A percentile compares a stretch with the other conserved stretches of the same genome.
phyloP scores from a whole-genome alignment of 139 green algal species.

The Eudorina sp. region DNA sequence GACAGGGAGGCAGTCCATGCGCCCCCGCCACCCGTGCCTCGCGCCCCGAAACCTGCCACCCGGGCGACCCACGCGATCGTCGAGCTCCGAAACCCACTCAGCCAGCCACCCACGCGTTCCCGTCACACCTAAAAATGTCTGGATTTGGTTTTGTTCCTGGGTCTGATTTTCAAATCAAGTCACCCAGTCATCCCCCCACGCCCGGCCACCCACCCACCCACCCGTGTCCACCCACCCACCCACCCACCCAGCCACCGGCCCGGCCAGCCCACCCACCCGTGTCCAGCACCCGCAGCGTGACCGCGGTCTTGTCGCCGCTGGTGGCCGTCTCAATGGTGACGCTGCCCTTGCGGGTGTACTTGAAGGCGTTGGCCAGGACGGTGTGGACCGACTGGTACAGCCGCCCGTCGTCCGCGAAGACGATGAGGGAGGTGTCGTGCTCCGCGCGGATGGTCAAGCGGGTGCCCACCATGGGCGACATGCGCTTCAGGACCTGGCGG shows the following conservation, averaged over 20 bases:
- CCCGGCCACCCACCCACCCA: too few relatives aligned
- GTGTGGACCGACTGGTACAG: conserved; percentile 58
- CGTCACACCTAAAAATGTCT: too few relatives aligned
- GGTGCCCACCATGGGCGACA: conserved; percentile 55
- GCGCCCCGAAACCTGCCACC: too few relatives aligned
- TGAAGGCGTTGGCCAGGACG: conserved; percentile 64
- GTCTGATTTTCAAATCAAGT: too few relatives aligned
- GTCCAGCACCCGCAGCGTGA: conserved; percentile 35
- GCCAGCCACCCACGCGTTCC: too few relatives aligned
- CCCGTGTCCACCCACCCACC: too few relatives aligned
- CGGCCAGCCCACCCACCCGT: not conserved
- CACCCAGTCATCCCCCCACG: too few relatives aligned
- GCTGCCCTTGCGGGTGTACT: conserved; percentile 62
- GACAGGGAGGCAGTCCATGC: too few relatives aligned
- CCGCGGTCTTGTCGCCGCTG: not conserved
- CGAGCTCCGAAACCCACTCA: too few relatives aligned
- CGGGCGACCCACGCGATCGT: too few relatives aligned
- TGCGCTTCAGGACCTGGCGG: conserved; percentile 54
- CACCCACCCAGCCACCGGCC: not conserved
- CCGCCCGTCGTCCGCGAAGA: conserved; percentile 52
- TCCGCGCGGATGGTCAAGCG: conserved; percentile 38
- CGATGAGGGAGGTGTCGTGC: conserved; percentile 3
- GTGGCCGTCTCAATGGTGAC: conserved; percentile 48
- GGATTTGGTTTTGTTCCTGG: too few relatives aligned
- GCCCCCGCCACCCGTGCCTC: too few relatives aligned